Evolutionary conservation across 2,329 filamentous ascomycete genomes (phyloP), one percentile per base, ranked within the genome.

Genomic region (Ceratocystis variospora): DNA sequence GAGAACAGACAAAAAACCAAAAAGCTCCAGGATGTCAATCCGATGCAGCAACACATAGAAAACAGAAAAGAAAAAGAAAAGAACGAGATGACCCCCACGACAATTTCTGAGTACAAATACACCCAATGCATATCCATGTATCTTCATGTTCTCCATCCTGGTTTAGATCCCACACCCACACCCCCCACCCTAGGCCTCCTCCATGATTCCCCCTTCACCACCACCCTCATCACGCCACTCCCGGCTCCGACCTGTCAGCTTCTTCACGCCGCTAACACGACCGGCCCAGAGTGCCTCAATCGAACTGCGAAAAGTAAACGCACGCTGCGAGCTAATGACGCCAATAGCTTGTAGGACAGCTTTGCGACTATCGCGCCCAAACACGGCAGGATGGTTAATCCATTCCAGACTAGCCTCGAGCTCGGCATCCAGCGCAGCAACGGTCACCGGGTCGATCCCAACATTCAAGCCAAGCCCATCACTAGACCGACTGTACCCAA

Each of bases 331-430:
- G 72, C 89, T 94, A 71, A 99, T 96, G 69, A 97, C 92, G 5
- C 94, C 93, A 70, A 99, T 97, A 17, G 92, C 90, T 75, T 99
- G 94, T 28, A 99, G 80, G 1, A 99, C 92, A 3, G 93, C 90
- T 78, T 99, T 99, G 72, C 94, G 87, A 67, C 89, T 94, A 74
- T 99, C 94, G 46, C 94, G 86, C 7, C 89, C 87, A 74, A 99
- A 99, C 1, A 97, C 90, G 1, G 92, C 92, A 1, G 94, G 94
- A 73, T 99, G 94, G 73, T 88, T 91, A 75, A 99, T 97, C 94
- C 94, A 99, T 76, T 99, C 94, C 17, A 99, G 79, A 63, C 89
- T 90, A 44, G 89, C 84, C 74, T 96, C 90, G 44, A 99, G 83
- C 75, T 99, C 94, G 0, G 89, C 84, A 74, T 99, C 94, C 19